Base-by-base conservation (phyloP, 441 rosid genomes). In the Corymbia citriodora region DNA sequence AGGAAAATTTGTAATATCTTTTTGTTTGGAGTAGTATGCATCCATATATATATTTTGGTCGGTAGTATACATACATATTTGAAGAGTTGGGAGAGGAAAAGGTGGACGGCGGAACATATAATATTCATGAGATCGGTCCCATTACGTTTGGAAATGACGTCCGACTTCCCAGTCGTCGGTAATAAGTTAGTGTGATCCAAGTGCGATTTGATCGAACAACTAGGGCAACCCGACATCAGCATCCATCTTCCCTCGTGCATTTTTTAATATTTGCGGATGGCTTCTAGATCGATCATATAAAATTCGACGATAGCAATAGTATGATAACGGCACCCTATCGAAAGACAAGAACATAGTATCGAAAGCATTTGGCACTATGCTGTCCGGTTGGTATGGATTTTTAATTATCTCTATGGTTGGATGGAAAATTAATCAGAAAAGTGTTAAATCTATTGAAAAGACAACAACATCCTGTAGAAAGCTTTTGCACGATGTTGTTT, bases 381-480 rank as follows among this genome's bases (percentile, higher is more conserved):
- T 12, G 48, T 40, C 5, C 17, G 3, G 9, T 7, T 23, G n/a
- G 1, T 79, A 45, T 1, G 8, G 27, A 18, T 25, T 72, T 10
- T 33, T 36, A 4, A 3, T 3, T 18, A 36, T 36, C 15, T 19
- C 23, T 18, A 18, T 0, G 9, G 10, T 72, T 19, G 6, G 25
- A 10, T 3, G 2, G 10, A 3, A 59, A 4, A 59, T 23, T 59
- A 4, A 59, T 25, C 1, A 59, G 4, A 59, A 0, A 10, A 59
- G 0, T 40, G 45, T 40, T 40, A 40, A 40, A 40, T 5, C 45
- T 40, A 40, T 40, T 40, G 45, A 40, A 7, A 61, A 13, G 33
- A 61, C 70, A 61, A 27, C 2, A 27, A 13, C 31, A 29, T 29
- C 5, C 6, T 5, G 2, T 12, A 0, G 17, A 63, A 63, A 63